phyloP scores from a whole-genome alignment of 176 grass and related monocot genomes.

The Oryza australiensis region DNA sequence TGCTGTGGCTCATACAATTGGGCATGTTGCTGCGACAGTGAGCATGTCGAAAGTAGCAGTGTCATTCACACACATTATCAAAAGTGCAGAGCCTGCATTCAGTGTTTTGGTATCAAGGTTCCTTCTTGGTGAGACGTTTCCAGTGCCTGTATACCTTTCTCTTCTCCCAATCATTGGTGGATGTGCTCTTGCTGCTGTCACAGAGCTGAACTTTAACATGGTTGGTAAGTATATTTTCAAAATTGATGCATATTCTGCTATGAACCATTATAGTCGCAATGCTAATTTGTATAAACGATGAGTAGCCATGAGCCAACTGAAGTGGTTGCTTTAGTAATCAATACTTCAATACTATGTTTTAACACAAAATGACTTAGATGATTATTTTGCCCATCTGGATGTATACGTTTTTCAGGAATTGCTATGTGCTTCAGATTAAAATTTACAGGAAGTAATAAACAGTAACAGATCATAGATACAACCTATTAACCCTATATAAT shows the following conservation, averaged over 20 bases:
- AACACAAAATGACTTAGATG: background rate
- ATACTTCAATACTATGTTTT: background rate
- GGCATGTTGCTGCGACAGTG: constrained; percentile 88
- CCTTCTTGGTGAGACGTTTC: constrained; percentile 80
- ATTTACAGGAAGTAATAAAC: background rate
- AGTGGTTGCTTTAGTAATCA: constrained; percentile 2
- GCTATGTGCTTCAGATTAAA: background rate
- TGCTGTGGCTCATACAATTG: constrained; percentile 85
- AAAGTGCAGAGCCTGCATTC: constrained; percentile 93
- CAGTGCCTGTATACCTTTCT: constrained; percentile 78
- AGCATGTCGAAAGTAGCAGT: constrained; percentile 99
- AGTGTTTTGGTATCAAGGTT: constrained; percentile 89
- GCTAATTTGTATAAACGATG: background rate
- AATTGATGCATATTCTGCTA: background rate
- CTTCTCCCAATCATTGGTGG: constrained; percentile 88
- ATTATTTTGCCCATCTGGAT: constrained; percentile 29
- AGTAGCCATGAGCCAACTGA: background rate
- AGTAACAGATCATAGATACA: background rate
- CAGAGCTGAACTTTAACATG: constrained; percentile 93
- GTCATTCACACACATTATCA: constrained; percentile 97
- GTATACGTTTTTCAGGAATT: background rate
- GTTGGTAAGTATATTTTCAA: constrained; percentile 57
- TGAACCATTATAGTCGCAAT: background rate
- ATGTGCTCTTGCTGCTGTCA: constrained; percentile 80
- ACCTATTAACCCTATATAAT: background rate